A percentile compares a stretch with the other conserved stretches of the same genome.
phyloP scores from a whole-genome alignment of 768 basidiomycete genomes.

The Cystofilobasidium macerans region DNA sequence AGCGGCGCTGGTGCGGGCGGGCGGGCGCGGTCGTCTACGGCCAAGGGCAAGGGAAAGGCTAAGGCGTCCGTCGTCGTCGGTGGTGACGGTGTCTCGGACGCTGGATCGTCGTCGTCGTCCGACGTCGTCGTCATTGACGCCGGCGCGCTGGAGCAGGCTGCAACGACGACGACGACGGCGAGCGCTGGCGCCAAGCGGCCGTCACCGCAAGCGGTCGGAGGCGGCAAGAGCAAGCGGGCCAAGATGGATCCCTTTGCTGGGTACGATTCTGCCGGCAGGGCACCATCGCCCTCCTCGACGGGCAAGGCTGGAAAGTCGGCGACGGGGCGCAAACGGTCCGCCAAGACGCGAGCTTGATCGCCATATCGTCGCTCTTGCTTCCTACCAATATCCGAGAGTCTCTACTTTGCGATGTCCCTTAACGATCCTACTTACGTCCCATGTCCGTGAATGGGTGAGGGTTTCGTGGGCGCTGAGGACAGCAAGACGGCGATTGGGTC shows the following conservation, averaged over 20 bases:
- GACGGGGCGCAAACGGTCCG: not conserved
- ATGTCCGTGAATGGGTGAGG: not conserved
- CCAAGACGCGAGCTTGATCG: not conserved
- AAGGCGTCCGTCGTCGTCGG: not conserved
- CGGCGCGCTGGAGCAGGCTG: constrained; percentile 1
- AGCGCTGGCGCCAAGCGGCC: not conserved
- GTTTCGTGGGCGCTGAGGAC: not conserved
- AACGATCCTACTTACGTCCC: too few relatives aligned
- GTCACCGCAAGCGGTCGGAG: not conserved
- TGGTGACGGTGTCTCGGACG: not conserved
- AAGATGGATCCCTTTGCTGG: constrained; percentile 21
- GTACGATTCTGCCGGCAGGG: not conserved
- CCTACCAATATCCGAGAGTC: too few relatives aligned
- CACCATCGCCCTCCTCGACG: not conserved
- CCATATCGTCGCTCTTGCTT: too few relatives aligned
- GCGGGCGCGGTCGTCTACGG: not conserved
- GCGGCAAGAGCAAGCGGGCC: constrained; percentile 6
- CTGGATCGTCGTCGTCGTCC: not conserved
- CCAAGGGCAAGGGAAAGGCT: constrained; percentile 19
- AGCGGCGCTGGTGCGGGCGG: not conserved
- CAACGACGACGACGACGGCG: not conserved
- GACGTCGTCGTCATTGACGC: constrained; percentile 20
- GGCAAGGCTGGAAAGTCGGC: not conserved
- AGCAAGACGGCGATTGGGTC: too few relatives aligned
- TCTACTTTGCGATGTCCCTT: too few relatives aligned